Evolutionary conservation across 768 basidiomycete genomes (phyloP).

Genomic region (Kwoniella heveanensis): DNA sequence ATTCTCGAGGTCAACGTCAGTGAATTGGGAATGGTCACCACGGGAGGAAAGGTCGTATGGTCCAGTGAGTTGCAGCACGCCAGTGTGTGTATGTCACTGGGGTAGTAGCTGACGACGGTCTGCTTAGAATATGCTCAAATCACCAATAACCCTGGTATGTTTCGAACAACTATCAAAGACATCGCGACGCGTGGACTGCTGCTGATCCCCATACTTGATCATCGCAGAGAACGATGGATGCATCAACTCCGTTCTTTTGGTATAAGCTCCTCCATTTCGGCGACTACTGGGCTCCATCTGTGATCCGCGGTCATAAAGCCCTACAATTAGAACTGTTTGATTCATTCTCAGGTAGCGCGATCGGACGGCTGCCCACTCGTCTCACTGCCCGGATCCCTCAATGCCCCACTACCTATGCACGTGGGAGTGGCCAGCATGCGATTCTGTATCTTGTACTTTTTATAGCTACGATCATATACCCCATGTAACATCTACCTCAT

Average conservation of each 20-base stretch:
- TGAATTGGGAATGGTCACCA: slow-evolving; percentile 94
- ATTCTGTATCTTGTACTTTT: neutral
- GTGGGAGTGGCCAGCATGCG: neutral
- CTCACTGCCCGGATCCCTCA: too few species aligned
- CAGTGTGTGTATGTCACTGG: neutral
- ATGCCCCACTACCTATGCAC: too few species aligned
- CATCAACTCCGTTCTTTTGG: slow-evolving; percentile 82
- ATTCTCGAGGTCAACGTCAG: slow-evolving; percentile 99
- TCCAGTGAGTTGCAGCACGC: slow-evolving; percentile 47
- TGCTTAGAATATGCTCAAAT: slow-evolving; percentile 63
- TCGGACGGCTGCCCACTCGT: too few species aligned
- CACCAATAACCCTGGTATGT: slow-evolving; percentile 43
- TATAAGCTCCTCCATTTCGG: slow-evolving; percentile 17
- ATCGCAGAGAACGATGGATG: slow-evolving; percentile 83
- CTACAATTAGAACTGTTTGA: too few species aligned
- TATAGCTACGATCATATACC: neutral
- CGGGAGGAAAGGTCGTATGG: slow-evolving; percentile 78
- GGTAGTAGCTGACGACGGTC: slow-evolving; percentile 13
- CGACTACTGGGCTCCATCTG: neutral
- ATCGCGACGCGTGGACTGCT: neutral
- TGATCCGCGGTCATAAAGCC: too few species aligned
- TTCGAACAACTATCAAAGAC: neutral
- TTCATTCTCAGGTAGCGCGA: too few species aligned
- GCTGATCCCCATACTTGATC: neutral
- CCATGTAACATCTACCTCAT: neutral